These are phyloP conservation scores for Daldinia sp. DNA, from an alignment of 2,329 filamentous ascomycete species.

Conservation along the genomic window DNA sequence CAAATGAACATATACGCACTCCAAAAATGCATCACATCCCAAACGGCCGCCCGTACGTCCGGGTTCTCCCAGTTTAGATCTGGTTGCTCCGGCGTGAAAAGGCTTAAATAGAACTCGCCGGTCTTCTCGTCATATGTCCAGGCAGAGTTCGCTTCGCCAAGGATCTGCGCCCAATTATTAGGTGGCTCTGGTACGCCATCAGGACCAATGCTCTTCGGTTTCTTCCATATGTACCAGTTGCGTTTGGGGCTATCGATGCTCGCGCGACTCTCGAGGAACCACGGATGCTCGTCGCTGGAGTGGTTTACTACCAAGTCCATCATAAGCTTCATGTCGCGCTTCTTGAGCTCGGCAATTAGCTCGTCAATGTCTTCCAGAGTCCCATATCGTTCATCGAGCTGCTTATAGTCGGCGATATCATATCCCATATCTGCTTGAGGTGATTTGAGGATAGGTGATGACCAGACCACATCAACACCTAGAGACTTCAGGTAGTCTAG, in stretches of 20 bases:
- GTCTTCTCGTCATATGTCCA: slow-evolving; percentile 79
- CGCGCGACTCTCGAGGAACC: slow-evolving; percentile 73
- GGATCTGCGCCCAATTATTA: slow-evolving; percentile 77
- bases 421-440: slow-evolving; percentile 76
- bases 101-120: slow-evolving; percentile 77
- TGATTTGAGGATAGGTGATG: slow-evolving; percentile 70
- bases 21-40: slow-evolving; percentile 82
- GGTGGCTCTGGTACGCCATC: slow-evolving; percentile 72
- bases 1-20: slow-evolving; percentile 37
- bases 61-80: slow-evolving; percentile 87
- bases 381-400: slow-evolving; percentile 71
- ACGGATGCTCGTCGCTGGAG: slow-evolving; percentile 74
- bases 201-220: slow-evolving; percentile 59
- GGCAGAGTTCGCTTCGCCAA: slow-evolving; percentile 63
- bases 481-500: slow-evolving; percentile 68
- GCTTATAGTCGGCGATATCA: slow-evolving; percentile 73
- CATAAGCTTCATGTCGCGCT: slow-evolving; percentile 73
- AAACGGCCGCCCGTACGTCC: slow-evolving; percentile 72
- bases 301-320: slow-evolving; percentile 83
- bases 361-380: slow-evolving; percentile 71
- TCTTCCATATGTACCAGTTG: slow-evolving; percentile 72
- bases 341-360: slow-evolving; percentile 66
- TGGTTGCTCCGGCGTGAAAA: slow-evolving; percentile 79
- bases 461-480: slow-evolving; percentile 72
- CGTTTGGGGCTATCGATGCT: slow-evolving; percentile 70